phyloP scores from a whole-genome alignment of 2,329 filamentous ascomycete species.

The Alternaria solani region DNA sequence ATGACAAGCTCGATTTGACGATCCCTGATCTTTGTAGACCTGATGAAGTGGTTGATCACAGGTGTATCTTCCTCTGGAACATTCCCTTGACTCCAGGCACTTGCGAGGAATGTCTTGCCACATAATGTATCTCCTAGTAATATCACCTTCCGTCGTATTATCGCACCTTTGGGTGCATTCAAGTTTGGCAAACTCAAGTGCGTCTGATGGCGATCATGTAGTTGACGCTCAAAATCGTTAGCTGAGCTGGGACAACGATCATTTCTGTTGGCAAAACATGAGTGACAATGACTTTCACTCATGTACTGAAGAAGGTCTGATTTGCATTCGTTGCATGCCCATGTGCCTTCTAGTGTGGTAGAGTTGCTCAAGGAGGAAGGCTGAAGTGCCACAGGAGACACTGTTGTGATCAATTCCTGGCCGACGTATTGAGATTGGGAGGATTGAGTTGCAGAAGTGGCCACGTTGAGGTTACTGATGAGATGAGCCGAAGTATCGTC shows the following conservation, averaged over 20 bases:
- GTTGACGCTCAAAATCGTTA: neutral
- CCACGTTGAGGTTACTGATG: neutral
- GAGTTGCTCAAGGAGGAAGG: neutral
- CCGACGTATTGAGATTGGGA: neutral
- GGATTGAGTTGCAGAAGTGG: neutral
- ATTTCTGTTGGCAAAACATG: neutral
- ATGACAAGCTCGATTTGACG: constrained; percentile 12
- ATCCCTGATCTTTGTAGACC: neutral
- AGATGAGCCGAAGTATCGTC: neutral
- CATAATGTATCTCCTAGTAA: constrained; percentile 19
- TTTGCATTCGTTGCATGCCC: constrained; percentile 8
- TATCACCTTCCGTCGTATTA: constrained; percentile 12
- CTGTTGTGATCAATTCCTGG: neutral
- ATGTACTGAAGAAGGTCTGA: neutral
- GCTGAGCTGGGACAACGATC: neutral
- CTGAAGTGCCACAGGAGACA: neutral
- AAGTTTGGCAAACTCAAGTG: neutral
- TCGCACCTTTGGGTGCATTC: neutral
- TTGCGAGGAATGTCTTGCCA: constrained; percentile 17
- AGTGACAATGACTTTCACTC: neutral
- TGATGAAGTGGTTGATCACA: constrained; percentile 3
- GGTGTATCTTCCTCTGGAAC: neutral
- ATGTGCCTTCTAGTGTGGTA: neutral
- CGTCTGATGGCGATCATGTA: neutral
- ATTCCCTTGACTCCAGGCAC: constrained; percentile 5